Evolutionary conservation across 2,329 filamentous ascomycete genomes (phyloP).

Genomic region (Onygenales sp.): DNA sequence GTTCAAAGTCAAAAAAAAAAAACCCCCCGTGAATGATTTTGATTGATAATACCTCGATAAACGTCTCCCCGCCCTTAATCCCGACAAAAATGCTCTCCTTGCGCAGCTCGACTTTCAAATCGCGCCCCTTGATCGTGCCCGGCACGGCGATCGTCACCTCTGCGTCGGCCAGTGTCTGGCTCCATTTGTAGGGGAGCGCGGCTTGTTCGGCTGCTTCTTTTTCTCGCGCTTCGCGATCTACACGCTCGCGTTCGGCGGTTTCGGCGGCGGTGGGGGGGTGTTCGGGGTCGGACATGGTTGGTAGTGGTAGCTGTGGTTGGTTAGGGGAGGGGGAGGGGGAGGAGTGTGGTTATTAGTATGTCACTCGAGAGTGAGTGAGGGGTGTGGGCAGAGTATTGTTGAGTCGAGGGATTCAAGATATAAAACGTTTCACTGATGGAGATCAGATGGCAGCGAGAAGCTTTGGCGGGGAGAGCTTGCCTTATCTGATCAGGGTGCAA

Average conservation of each 20-base stretch:
- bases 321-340: background rate
- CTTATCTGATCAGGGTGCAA: background rate
- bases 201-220: constrained; percentile 82
- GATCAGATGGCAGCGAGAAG: too few species aligned
- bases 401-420: too few species aligned
- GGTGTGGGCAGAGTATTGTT: too few species aligned
- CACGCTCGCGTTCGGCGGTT: constrained; percentile 38
- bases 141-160: constrained; percentile 72
- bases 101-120: constrained; percentile 74
- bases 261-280: constrained; percentile 20
- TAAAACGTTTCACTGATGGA: too few species aligned
- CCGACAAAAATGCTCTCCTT: constrained; percentile 68
- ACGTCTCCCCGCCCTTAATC: constrained; percentile 77
- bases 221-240: constrained; percentile 51
- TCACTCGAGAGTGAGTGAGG: too few species aligned
- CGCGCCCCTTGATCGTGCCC: constrained; percentile 71
- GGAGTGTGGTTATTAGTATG: background rate
- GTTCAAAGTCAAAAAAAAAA: too few species aligned
- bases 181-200: constrained; percentile 93
- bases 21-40: too few species aligned
- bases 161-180: constrained; percentile 80
- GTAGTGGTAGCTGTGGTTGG: background rate
- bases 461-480: background rate
- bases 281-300: constrained; percentile 24
- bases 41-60: constrained; percentile 57